phyloP scores from a whole-genome alignment of 139 green algal genomes.

The Auxenochlorella pyrenoidosa region DNA sequence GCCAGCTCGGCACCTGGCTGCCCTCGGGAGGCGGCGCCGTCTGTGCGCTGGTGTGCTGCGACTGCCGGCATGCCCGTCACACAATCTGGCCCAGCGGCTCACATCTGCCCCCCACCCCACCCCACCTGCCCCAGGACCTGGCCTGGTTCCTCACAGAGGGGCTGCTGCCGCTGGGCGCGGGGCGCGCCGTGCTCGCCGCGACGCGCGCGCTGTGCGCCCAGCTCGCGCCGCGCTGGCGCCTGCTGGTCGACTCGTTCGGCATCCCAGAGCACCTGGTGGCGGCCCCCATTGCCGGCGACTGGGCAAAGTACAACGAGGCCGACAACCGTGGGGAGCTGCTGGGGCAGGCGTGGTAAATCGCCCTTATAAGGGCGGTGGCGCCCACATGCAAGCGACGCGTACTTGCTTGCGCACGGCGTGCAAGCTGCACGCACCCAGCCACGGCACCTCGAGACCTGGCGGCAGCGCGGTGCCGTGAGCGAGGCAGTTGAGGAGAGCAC shows the following conservation, averaged over 20 bases:
- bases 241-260: slow-evolving; percentile 80
- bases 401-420: too few relatives aligned
- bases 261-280: slow-evolving; percentile 88
- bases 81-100: too few relatives aligned
- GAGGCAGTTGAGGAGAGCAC: too few relatives aligned
- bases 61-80: neutral
- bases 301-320: slow-evolving; percentile 81
- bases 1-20: too few relatives aligned
- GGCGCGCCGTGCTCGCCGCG: slow-evolving; percentile 42
- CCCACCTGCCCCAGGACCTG: slow-evolving; percentile 55
- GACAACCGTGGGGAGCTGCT: slow-evolving; percentile 69
- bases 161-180: slow-evolving; percentile 63
- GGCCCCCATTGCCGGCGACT: slow-evolving; percentile 88
- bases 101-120: too few relatives aligned
- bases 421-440: too few relatives aligned
- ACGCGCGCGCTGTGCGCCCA: slow-evolving; percentile 60
- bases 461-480: too few relatives aligned
- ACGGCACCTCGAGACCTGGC: too few relatives aligned
- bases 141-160: slow-evolving; percentile 79
- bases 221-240: slow-evolving; percentile 54
- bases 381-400: too few relatives aligned
- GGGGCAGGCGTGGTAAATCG: slow-evolving; percentile 40
- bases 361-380: too few relatives aligned
- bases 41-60: too few relatives aligned
- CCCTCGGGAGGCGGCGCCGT: too few relatives aligned